Evolutionary conservation across 2,329 filamentous ascomycete species (phyloP), one percentile per base, ranked within the genome.

Genomic region (Fusarium sp.): DNA sequence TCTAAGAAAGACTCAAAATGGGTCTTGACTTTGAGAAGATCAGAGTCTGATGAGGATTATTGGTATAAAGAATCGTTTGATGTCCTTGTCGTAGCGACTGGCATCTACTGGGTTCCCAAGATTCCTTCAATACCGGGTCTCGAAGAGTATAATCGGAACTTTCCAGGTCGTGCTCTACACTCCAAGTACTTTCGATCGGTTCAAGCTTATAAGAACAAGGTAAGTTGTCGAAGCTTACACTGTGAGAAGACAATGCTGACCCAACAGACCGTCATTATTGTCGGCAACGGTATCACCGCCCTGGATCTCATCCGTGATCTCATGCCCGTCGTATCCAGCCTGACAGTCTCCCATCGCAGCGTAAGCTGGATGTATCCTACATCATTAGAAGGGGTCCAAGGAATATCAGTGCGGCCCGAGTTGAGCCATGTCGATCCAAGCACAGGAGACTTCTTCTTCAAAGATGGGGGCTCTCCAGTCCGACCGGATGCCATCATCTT

Each of bases 271-370:
- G 86, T 91, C 0, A 79, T 92, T 1, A 85, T 90, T 0, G 85
- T 92, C 9, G 89, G 89, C 1, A 60, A 46, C n/a, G 57, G 89
- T 85, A 10, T 89, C 86, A 1, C 87, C 90, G 8, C 91, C 88
- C 0, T 60, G 2, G 57, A 60, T 87, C 88, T 0, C 84, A 88
- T 56, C 12, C 57, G 57, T 22, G 57, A 60, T 24, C 57, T 60
- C 40, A 60, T 60, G 27, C 57, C 57, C 16, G 40, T 60, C 20
- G 57, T 60, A 10, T 60, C 57, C 29, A 44, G n/a, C n/a, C 57
- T 60, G 40, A 46, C 40, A 4, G 57, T 60, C 16, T 60, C 57
- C n/a, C 57, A 60, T 42, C 57, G 57, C 4, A 60, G 38, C 29
- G 40, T 27, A 22, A 60, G 17, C 40, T 60, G 57, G 57, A 60